A percentile compares a stretch with the other conserved stretches of the same genome.
Evolutionary conservation across 2,329 filamentous ascomycete species (phyloP).

Genomic region (Stenocarpella maydis): DNA sequence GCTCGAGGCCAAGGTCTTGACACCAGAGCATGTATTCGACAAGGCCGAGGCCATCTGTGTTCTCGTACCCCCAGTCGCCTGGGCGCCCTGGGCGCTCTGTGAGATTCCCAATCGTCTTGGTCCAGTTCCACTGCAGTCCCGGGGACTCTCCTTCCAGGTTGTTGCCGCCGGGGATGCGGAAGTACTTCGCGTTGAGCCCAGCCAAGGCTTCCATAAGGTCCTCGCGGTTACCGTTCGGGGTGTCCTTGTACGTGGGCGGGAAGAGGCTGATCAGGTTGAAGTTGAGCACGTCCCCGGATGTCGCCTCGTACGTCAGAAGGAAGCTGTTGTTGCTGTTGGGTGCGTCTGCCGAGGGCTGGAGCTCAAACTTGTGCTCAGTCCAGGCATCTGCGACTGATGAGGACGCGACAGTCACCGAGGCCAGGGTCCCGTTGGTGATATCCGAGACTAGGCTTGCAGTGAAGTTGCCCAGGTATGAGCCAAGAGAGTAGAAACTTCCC

Average conservation of each 20-base stretch:
- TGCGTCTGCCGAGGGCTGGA: constrained; percentile 54
- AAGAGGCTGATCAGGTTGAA: constrained; percentile 35
- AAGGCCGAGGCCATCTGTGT: constrained; percentile 59
- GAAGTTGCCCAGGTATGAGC: constrained; percentile 55
- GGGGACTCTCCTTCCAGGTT: constrained; percentile 31
- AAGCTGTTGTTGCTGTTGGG: constrained; percentile 45
- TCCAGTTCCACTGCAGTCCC: constrained; percentile 40
- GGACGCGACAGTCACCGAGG: constrained; percentile 55
- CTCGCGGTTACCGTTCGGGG: constrained; percentile 58
- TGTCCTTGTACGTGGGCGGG: constrained; percentile 49
- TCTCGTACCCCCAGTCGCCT: constrained; percentile 52
- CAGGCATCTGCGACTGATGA: constrained; percentile 52
- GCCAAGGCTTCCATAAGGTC: constrained; percentile 34
- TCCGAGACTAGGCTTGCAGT: constrained; percentile 57
- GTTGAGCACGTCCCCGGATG: constrained; percentile 27
- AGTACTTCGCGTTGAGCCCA: constrained; percentile 32
- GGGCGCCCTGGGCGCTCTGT: constrained; percentile 45
- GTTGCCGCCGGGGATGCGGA: constrained; percentile 35
- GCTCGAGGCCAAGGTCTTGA: constrained; percentile 31
- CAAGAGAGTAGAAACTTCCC: constrained; percentile 63
- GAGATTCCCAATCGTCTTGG: constrained; percentile 51
- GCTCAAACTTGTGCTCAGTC: constrained; percentile 59
- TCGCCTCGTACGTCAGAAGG: constrained; percentile 31
- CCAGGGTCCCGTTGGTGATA: constrained; percentile 54
- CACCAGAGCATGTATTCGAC: constrained; percentile 55